Conservation (phyloP, 352 stramenopile species). For the Pseudoperonospora humuli region DNA sequence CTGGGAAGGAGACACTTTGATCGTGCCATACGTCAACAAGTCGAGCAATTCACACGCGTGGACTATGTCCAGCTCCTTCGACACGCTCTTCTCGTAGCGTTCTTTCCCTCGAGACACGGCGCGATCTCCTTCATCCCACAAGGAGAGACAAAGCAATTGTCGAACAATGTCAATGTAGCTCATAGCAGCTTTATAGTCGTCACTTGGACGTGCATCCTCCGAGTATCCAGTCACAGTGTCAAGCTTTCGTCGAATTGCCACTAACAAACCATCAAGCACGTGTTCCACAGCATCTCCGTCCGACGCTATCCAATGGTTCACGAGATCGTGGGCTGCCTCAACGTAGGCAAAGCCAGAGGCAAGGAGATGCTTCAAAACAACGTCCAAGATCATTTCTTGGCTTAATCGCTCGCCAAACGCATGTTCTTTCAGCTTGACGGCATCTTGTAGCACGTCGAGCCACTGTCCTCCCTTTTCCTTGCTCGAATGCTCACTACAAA, state of each 20-base stretch:
- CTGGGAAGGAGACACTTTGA: slow-evolving; percentile 30
- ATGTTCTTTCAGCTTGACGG: slow-evolving; percentile 61
- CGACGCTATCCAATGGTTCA: slow-evolving; percentile 42
- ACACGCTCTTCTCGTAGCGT: slow-evolving; percentile 22
- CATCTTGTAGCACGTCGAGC: slow-evolving; percentile 53
- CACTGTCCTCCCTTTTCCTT: slow-evolving; percentile 26
- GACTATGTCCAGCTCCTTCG: slow-evolving; percentile 24
- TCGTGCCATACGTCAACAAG: slow-evolving; percentile 43
- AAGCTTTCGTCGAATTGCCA: slow-evolving; percentile 23
- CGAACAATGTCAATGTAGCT: slow-evolving; percentile 29
- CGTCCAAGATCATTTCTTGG: slow-evolving; percentile 46
- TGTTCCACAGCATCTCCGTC: slow-evolving; percentile 37
- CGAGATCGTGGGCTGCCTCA: slow-evolving; percentile 33
- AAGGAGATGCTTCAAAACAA: slow-evolving; percentile 48
- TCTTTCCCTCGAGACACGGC: slow-evolving; percentile 11
- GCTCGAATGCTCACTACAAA: slow-evolving; percentile 12
- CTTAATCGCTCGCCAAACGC: slow-evolving; percentile 52
- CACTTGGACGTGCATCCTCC: slow-evolving; percentile 19
- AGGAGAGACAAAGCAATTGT: slow-evolving; percentile 27
- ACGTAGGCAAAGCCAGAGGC: slow-evolving; percentile 14
- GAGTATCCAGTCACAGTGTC: slow-evolving; percentile 30
- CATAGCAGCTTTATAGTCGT: slow-evolving; percentile 20
- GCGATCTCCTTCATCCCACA: slow-evolving; percentile 24
- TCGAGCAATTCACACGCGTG: slow-evolving; percentile 47
- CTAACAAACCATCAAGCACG: slow-evolving; percentile 36